These are phyloP conservation scores for Nyctanthes arbortristis DNA, from an alignment of 257 asterid species.

Conservation along the genomic window DNA sequence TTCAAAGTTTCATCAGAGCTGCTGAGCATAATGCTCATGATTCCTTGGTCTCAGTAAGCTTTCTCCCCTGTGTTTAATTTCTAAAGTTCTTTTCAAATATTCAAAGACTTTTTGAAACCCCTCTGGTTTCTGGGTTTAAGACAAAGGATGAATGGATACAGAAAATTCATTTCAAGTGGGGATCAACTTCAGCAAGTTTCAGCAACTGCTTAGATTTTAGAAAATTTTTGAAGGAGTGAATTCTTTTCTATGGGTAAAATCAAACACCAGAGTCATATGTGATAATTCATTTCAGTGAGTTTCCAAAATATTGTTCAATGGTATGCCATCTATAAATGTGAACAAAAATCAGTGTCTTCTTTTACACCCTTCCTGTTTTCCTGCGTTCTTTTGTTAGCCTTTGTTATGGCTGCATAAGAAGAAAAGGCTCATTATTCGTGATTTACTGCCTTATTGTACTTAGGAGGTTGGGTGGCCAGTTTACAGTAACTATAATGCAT, in stretches of 20 bases:
- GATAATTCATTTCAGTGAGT: too few species aligned
- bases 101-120: neutral
- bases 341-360: too few species aligned
- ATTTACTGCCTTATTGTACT: neutral
- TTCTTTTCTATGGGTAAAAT: neutral
- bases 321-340: too few species aligned
- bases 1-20: slow-evolving; percentile 72
- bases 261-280: neutral
- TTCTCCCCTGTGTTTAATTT: slow-evolving; percentile 8
- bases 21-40: slow-evolving; percentile 56
- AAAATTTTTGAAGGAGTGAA: neutral
- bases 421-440: neutral
- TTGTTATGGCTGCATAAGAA: neutral
- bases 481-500: neutral
- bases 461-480: neutral
- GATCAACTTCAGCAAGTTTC: neutral
- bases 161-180: neutral
- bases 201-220: neutral
- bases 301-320: too few species aligned
- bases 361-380: neutral
- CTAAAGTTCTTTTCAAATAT: neutral
- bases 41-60: slow-evolving; percentile 72
- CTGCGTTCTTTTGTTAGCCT: neutral
- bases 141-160: neutral
- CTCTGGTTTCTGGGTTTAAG: neutral